Evolutionary conservation across 2,329 filamentous ascomycete genomes (phyloP).

Genomic region (Lachnellula arida): DNA sequence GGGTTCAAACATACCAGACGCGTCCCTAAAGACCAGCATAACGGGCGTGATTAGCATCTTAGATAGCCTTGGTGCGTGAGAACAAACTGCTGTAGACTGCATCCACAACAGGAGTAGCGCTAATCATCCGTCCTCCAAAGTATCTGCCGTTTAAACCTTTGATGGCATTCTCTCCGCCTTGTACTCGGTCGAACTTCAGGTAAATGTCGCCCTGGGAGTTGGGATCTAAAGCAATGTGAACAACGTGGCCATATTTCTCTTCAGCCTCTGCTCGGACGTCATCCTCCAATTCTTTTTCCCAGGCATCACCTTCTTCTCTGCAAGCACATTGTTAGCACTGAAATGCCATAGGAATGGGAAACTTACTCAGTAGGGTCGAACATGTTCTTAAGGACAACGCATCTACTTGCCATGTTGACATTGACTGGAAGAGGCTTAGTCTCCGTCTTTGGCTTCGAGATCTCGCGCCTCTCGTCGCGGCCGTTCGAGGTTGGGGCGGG

Average conservation of each 20-base stretch:
- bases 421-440: slow-evolving; percentile 74
- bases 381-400: slow-evolving; percentile 92
- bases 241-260: slow-evolving; percentile 92
- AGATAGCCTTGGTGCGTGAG: slow-evolving; percentile 78
- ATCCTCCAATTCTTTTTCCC: slow-evolving; percentile 91
- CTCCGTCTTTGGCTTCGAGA: slow-evolving; percentile 74
- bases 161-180: slow-evolving; percentile 95
- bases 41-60: slow-evolving; percentile 37
- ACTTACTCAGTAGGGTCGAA: slow-evolving; percentile 89
- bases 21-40: slow-evolving; percentile 24
- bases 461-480: slow-evolving; percentile 58
- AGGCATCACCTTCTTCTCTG: slow-evolving; percentile 80
- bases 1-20: slow-evolving; percentile 19
- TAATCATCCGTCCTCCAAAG: slow-evolving; percentile 90
- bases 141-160: slow-evolving; percentile 95
- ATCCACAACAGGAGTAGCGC: slow-evolving; percentile 92
- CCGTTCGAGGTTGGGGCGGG: slow-evolving; percentile 54
- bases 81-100: slow-evolving; percentile 98
- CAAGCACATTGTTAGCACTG: slow-evolving; percentile 32
- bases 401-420: slow-evolving; percentile 88
- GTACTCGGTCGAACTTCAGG: slow-evolving; percentile 94
- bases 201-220: slow-evolving; percentile 96
- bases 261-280: slow-evolving; percentile 92
- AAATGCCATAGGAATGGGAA: background rate
- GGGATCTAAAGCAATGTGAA: slow-evolving; percentile 92